Evolutionary conservation across 768 basidiomycete species (phyloP), one percentile per base, ranked within the genome.

Genomic region (Kwoniella dejecticola): DNA sequence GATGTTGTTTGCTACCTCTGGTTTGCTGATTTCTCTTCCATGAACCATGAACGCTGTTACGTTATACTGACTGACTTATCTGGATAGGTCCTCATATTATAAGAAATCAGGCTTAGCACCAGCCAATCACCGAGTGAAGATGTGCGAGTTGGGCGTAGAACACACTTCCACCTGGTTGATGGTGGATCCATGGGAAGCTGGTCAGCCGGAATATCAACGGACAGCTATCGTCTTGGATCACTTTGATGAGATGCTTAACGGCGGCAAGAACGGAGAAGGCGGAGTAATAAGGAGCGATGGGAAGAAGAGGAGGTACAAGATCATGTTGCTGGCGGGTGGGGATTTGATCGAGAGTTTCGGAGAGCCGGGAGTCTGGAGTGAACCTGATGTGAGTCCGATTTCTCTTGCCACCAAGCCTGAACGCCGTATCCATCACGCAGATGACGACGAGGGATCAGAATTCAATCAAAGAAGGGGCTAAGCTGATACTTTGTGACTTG

Each of bases 141-240:
- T 80, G 81, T 81, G 80, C 64, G 88, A 85, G 52, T 84, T 93
- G 33, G 95, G 91, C 11, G 87, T 91, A 31, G 89, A 93, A 76
- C 87, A 94, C 74, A 92, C 94, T 2, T 88, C 88, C 45, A 85
- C 87, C 21, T 97, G 91, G 91, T 83, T 99, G 45, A 97, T 96
- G 93, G 89, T 97, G 44, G 96, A 99, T 76, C 83, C 92, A 19
- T 99, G 94, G 94, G 96, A 99, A 80, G 92, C 94, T 13, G 88
- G 90, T 77, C 94, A 92, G 79, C 82, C 85, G 47, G 76, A 80
- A 30, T 99, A 99, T 82, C 90, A 92, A 74, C 89, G 93, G 64
- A 99, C 96, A 0, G 96, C 96, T 38, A 86, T 97, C 57, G 96
- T 99, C 55, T 85, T 99, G 57, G 94, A 98, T 78, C 96, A 99